Evolutionary conservation across 2,329 filamentous ascomycete species (phyloP).

Genomic region (Ceratocystis papillata): DNA sequence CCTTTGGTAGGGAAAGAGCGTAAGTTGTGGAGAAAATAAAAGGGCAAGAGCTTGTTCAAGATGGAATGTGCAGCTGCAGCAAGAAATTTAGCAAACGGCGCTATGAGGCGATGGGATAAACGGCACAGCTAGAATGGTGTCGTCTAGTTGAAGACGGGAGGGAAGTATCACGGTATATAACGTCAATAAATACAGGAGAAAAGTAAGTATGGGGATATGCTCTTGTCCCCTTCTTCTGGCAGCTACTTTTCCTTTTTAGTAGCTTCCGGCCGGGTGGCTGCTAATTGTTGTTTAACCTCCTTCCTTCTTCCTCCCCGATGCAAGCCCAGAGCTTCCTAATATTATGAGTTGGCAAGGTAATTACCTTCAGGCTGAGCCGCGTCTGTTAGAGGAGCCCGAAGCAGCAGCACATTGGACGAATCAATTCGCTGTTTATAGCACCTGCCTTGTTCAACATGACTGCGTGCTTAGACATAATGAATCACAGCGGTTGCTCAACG

Average conservation of each 20-base stretch:
- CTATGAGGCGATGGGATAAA: too few species aligned
- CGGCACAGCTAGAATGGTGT: too few species aligned
- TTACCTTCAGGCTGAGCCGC: neutral
- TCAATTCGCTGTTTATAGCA: neutral
- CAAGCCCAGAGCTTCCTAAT: constrained; percentile 3
- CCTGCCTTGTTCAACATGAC: neutral
- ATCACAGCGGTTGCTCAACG: too few species aligned
- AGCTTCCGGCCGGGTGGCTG: neutral
- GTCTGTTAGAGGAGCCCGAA: neutral
- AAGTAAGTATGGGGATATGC: neutral
- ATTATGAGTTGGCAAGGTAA: neutral
- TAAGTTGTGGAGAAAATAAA: neutral
- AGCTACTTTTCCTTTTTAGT: neutral
- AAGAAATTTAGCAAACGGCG: neutral
- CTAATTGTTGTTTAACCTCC: neutral
- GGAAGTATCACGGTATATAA: neutral
- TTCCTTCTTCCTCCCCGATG: constrained; percentile 3
- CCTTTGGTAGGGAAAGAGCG: constrained; percentile 4
- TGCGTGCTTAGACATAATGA: neutral
- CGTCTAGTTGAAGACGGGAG: neutral
- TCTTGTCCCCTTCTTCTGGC: neutral
- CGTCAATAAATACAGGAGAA: neutral
- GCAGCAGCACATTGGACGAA: neutral
- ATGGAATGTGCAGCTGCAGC: neutral
- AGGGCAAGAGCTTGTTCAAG: neutral